A percentile compares a stretch with the other conserved stretches of the same genome.
Conservation (phyloP, 805 yeast species). For the Starmerella lactis-condensi region DNA sequence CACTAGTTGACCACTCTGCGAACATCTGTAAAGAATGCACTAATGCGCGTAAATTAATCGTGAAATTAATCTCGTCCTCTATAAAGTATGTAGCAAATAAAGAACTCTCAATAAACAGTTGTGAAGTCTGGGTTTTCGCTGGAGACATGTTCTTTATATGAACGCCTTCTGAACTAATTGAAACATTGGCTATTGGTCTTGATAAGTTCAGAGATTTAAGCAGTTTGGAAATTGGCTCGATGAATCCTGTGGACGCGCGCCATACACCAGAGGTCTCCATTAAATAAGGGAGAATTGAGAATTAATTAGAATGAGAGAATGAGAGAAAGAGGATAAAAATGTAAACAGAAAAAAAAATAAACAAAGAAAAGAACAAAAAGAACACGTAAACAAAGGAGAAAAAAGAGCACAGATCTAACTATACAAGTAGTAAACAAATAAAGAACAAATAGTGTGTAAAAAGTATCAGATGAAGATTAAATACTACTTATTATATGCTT, state of each 20-base stretch:
- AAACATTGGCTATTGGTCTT: conserved; percentile 4
- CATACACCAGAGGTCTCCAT: no score
- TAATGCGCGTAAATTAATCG: conserved; percentile 9
- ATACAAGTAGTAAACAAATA: no score
- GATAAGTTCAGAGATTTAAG: conserved; percentile 8
- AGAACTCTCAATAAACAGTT: conserved; percentile 10
- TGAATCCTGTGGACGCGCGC: conserved; percentile 12
- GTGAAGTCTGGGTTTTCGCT: conserved; percentile 9
- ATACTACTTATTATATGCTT: no score
- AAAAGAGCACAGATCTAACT: no score
- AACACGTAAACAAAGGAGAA: no score
- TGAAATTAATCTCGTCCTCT: conserved; percentile 1
- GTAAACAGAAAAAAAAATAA: not conserved
- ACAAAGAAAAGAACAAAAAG: not conserved
- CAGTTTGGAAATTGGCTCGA: conserved; percentile 10
- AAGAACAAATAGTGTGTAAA: no score
- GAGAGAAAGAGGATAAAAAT: no score
- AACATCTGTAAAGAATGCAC: conserved; percentile 14
- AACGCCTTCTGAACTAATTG: conserved; percentile 6
- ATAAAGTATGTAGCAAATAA: conserved; percentile 11
- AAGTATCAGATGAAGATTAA: no score
- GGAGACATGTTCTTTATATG: conserved; percentile 9
- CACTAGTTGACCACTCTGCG: conserved; percentile 28
- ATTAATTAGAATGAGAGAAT: no score
- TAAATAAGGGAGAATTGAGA: no score